Evolutionary conservation across 192 early-diverging fungal genomes (phyloP), one percentile per base, ranked within the genome.

Genomic region (Coemansia sp.): DNA sequence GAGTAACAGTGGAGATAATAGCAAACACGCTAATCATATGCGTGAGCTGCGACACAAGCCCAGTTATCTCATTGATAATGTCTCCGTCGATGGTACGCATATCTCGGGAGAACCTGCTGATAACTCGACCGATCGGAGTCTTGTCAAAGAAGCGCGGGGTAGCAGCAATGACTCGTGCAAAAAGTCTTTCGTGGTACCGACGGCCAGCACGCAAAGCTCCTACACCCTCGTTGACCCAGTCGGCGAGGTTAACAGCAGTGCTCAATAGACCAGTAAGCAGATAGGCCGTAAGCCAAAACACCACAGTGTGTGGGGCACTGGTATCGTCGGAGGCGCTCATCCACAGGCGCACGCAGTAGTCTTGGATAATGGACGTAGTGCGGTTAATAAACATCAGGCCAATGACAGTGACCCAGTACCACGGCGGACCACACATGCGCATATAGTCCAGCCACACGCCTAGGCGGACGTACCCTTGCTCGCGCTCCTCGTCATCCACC

Each of bases 91-190:
- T 82, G 2, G 90, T 89, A 24, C 90, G 89, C 75, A 97, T 91
- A 82, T 98, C 94, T 16, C 91, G 90, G 33, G 92, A 92, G 71
- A 95, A 96, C 47, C 97, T 80, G 76, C 96, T 98, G 75, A 92
- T 90, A 60, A 96, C 91, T 20, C 92, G 88, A 29, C 95, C 95
- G 18, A 94, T 84, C 9, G 96, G 96, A n/a, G 92, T 95, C 20
- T 89, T 89, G 69, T 96, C 95, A 76, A 93, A 98, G 87, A 96
- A 97, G 24, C 90, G 87, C 38, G 95, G 85, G 71, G 90, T 90
- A 3, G 93, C 92, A 38, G 85, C 84, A 13, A 92, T 73, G n/a
- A 94, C 85, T 27, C 88, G 79, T 38, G 73, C 72, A 34, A 93
- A 71, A n/a, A 92, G 78, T 16, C 73, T 66, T 64, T 72, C 67